These are phyloP conservation scores for Phylloporus rhodoxanthus DNA, from an alignment of 768 basidiomycete species.

Conservation along the genomic window DNA sequence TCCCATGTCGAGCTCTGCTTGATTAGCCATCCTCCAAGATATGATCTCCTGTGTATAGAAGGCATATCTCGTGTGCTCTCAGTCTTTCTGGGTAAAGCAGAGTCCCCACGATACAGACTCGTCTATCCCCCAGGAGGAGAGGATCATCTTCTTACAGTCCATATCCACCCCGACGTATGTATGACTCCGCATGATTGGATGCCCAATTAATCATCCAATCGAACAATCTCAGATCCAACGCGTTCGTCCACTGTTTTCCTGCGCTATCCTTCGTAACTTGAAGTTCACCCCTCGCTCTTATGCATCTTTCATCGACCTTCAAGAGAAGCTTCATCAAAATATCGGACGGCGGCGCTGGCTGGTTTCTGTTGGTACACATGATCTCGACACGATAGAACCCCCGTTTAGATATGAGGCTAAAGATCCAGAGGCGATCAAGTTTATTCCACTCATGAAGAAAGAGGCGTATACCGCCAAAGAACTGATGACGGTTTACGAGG, in stretches of 20 bases:
- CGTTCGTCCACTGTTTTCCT: conserved; percentile 88
- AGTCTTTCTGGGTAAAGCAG: conserved; percentile 68
- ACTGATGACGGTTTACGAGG: conserved; percentile 92
- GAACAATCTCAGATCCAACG: conserved; percentile 51
- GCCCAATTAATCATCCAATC: background rate
- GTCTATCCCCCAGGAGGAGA: conserved; percentile 68
- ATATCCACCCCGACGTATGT: conserved; percentile 66
- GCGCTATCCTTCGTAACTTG: conserved; percentile 84
- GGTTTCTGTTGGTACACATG: conserved; percentile 96
- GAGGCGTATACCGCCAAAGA: conserved; percentile 81
- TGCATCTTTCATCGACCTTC: conserved; percentile 97
- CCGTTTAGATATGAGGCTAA: conserved; percentile 87
- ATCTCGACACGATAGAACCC: conserved; percentile 79
- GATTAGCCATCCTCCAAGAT: conserved; percentile 45
- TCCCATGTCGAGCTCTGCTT: background rate
- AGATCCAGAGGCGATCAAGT: conserved; percentile 85
- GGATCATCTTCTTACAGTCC: conserved; percentile 57
- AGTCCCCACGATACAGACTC: conserved; percentile 67
- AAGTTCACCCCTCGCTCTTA: conserved; percentile 86
- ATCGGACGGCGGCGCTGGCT: conserved; percentile 84
- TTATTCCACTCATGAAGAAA: conserved; percentile 77
- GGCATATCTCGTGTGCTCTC: conserved; percentile 85
- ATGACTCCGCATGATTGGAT: background rate
- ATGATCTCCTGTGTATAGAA: conserved; percentile 95
- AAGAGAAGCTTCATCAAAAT: conserved; percentile 98